These are phyloP conservation scores for Laguncularia racemosa DNA, from an alignment of 345 rosid genomes.

Conservation along the genomic window DNA sequence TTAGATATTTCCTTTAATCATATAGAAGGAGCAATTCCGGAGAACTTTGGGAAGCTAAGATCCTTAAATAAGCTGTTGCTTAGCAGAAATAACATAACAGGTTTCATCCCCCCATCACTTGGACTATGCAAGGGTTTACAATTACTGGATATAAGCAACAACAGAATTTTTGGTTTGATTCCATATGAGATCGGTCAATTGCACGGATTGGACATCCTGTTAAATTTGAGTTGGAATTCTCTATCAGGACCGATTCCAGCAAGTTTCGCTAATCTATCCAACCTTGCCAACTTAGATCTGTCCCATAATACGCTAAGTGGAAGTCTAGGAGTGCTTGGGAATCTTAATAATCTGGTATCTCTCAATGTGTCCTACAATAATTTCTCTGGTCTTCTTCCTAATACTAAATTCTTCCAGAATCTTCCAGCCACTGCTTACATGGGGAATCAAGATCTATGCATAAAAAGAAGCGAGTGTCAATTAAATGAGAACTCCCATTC, in stretches of 20 bases:
- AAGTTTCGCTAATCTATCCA: conserved; percentile 46
- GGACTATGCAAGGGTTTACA: conserved; percentile 54
- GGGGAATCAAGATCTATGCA: conserved; percentile 48
- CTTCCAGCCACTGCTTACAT: conserved; percentile 38
- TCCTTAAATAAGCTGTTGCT: conserved; percentile 48
- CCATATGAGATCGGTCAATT: conserved; percentile 49
- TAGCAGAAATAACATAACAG: conserved; percentile 41
- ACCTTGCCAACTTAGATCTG: conserved; percentile 55
- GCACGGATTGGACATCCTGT: conserved; percentile 50
- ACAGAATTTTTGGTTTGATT: conserved; percentile 38
- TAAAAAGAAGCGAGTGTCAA: conserved; percentile 29
- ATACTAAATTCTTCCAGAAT: conserved; percentile 44
- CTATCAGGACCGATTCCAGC: conserved; percentile 50
- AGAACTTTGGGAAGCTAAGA: conserved; percentile 43
- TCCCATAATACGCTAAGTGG: conserved; percentile 52
- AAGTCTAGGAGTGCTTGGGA: conserved; percentile 25
- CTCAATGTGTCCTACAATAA: conserved; percentile 53
- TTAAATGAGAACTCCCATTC: conserved; percentile 12
- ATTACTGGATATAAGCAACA: conserved; percentile 53
- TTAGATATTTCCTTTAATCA: conserved; percentile 49
- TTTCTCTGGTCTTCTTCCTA: conserved; percentile 55
- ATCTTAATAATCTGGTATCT: conserved; percentile 57
- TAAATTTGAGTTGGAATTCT: conserved; percentile 60
- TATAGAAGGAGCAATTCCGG: conserved; percentile 39
- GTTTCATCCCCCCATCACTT: conserved; percentile 46